A percentile compares a stretch with the other conserved stretches of the same genome.
These are phyloP conservation scores for Monosporozyma aquatica DNA, from an alignment of 805 yeast genomes.

Conservation along the genomic window DNA sequence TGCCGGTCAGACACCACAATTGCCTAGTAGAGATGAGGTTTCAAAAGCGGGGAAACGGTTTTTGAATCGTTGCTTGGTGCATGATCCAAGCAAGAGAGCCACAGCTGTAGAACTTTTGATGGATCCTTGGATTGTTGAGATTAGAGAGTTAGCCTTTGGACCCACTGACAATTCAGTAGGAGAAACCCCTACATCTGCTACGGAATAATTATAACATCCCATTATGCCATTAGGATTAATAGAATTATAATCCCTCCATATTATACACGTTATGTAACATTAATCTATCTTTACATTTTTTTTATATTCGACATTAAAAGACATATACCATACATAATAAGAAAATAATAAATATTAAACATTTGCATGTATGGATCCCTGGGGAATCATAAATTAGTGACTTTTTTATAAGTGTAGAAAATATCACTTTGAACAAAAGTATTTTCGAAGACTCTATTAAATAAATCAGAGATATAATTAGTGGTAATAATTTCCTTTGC, in stretches of 20 bases:
- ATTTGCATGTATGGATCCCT: not conserved
- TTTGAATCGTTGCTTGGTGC: slow-evolving; percentile 66
- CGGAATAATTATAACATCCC: not conserved
- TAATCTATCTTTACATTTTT: not conserved
- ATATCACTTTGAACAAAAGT: slow-evolving; percentile 20
- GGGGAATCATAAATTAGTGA: not conserved
- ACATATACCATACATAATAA: not conserved
- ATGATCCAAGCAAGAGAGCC: slow-evolving; percentile 72
- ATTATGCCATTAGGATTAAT: too few relatives aligned
- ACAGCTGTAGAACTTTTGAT: slow-evolving; percentile 75
- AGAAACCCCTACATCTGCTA: not conserved
- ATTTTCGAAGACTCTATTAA: slow-evolving; percentile 14
- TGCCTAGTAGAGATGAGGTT: slow-evolving; percentile 73
- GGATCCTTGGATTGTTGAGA: slow-evolving; percentile 83
- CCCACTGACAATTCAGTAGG: not conserved
- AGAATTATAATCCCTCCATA: too few relatives aligned
- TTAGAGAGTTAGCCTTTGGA: slow-evolving; percentile 60
- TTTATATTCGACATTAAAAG: not conserved
- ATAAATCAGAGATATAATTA: slow-evolving; percentile 4
- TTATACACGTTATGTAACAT: too few relatives aligned
- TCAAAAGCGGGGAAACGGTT: slow-evolving; percentile 72
- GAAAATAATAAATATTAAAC: not conserved
- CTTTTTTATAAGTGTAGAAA: slow-evolving; percentile 27
- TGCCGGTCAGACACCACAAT: slow-evolving; percentile 82
- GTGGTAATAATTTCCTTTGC: slow-evolving; percentile 7